phyloP scores from a whole-genome alignment of 78 protist species.

The Pigoraptor vietnamica region DNA sequence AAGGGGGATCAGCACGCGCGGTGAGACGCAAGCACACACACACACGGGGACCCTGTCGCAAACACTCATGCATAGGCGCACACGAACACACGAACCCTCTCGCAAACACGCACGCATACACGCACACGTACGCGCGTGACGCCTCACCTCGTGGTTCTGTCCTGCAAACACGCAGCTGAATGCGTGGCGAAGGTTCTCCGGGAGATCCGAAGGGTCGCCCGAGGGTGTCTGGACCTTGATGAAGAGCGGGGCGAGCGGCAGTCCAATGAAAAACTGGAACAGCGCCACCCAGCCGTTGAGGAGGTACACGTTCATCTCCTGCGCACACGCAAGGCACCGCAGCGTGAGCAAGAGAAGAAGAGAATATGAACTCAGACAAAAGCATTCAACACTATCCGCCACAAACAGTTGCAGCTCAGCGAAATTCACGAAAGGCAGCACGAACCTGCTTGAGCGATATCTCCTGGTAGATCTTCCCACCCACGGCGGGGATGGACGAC shows the following conservation, averaged over 20 bases:
- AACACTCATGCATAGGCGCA: no score
- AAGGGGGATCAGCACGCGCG: no score
- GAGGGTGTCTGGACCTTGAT: not conserved
- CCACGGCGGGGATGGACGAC: not conserved
- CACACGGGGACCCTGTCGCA: no score
- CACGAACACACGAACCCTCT: not conserved
- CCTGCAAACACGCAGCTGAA: not conserved
- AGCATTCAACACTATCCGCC: no score
- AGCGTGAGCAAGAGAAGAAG: not conserved
- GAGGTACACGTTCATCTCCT: not conserved
- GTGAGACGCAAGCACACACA: no score
- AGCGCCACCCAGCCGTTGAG: not conserved
- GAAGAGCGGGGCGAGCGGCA: not conserved
- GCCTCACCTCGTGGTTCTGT: not conserved
- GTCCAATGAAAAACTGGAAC: not conserved
- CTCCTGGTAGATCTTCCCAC: not conserved
- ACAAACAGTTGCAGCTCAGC: no score
- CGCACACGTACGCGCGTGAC: not conserved
- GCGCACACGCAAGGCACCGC: not conserved
- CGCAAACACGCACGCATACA: not conserved
- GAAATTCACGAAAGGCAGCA: no score
- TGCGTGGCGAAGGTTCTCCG: not conserved
- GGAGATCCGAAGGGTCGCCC: not conserved
- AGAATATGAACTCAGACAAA: not conserved
- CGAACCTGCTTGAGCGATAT: not conserved